Percentiles rank a stretch among this genome's conserved stretches.
These are phyloP conservation scores for Pleurotus cornucopiae DNA, from an alignment of 768 basidiomycete genomes.

Conservation along the genomic window DNA sequence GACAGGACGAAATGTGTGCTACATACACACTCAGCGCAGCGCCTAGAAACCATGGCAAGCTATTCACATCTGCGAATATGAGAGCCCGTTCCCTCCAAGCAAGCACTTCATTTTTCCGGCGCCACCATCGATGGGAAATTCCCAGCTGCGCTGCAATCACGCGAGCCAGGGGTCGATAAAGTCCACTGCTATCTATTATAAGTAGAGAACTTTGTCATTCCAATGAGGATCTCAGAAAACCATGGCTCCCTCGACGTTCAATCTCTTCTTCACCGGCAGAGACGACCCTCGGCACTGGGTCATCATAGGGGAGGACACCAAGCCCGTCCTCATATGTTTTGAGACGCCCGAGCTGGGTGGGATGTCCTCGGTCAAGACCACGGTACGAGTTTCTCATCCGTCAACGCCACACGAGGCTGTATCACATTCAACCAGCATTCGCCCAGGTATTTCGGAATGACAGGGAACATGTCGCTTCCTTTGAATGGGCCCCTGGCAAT, in stretches of 20 bases:
- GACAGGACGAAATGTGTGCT: constrained; percentile 1
- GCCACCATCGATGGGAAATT: constrained; percentile 49
- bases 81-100: background rate
- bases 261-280: constrained; percentile 65
- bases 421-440: constrained; percentile 10
- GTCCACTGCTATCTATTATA: constrained; percentile 36
- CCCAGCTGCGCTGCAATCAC: constrained; percentile 46
- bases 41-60: background rate
- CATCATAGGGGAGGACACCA: constrained; percentile 61
- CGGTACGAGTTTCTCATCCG: constrained; percentile 26
- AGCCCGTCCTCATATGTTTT: constrained; percentile 61
- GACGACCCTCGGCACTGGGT: constrained; percentile 67
- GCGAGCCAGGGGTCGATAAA: constrained; percentile 39
- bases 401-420: constrained; percentile 6
- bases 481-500: constrained; percentile 52
- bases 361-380: constrained; percentile 41
- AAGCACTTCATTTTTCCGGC: constrained; percentile 27
- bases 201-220: constrained; percentile 25
- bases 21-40: background rate
- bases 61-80: background rate
- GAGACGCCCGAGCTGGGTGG: constrained; percentile 49
- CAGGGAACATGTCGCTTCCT: constrained; percentile 42
- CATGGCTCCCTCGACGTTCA: constrained; percentile 41
- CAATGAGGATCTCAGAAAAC: constrained; percentile 24
- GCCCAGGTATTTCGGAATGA: constrained; percentile 41